These are phyloP conservation scores for Penicillium sp. DNA, from an alignment of 2,329 filamentous ascomycete species.

Conservation along the genomic window DNA sequence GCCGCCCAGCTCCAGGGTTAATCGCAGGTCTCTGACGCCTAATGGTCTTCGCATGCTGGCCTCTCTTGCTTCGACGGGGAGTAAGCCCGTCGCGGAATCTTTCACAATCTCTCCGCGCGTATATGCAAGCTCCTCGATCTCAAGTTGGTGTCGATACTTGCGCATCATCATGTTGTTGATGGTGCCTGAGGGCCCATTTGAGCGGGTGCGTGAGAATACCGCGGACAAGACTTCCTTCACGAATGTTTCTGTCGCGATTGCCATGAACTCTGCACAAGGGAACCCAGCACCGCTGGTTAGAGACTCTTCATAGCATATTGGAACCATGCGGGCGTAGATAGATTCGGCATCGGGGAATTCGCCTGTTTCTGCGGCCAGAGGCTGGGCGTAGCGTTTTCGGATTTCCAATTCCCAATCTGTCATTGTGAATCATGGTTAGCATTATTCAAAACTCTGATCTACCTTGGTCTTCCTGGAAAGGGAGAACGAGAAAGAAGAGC, in stretches of 20 bases:
- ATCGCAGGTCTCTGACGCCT: slow-evolving; percentile 71
- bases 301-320: slow-evolving; percentile 64
- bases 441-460: background rate
- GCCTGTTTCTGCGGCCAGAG: slow-evolving; percentile 58
- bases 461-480: background rate
- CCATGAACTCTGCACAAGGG: slow-evolving; percentile 57
- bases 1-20: slow-evolving; percentile 72
- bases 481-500: slow-evolving; percentile 4
- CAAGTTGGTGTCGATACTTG: slow-evolving; percentile 70
- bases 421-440: slow-evolving; percentile 17
- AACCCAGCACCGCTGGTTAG: slow-evolving; percentile 52
- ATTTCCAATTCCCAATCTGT: slow-evolving; percentile 63
- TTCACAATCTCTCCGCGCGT: slow-evolving; percentile 69
- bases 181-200: slow-evolving; percentile 60
- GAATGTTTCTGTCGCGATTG: slow-evolving; percentile 59
- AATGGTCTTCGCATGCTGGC: slow-evolving; percentile 68
- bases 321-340: slow-evolving; percentile 58
- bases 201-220: slow-evolving; percentile 53
- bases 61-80: slow-evolving; percentile 77
- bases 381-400: slow-evolving; percentile 60
- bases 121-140: slow-evolving; percentile 69
- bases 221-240: slow-evolving; percentile 58
- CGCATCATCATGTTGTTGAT: slow-evolving; percentile 73
- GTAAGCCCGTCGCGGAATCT: slow-evolving; percentile 66
- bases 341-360: slow-evolving; percentile 60